These are phyloP conservation scores for Peterozyma toletana DNA, from an alignment of 805 yeast genomes.

Conservation along the genomic window DNA sequence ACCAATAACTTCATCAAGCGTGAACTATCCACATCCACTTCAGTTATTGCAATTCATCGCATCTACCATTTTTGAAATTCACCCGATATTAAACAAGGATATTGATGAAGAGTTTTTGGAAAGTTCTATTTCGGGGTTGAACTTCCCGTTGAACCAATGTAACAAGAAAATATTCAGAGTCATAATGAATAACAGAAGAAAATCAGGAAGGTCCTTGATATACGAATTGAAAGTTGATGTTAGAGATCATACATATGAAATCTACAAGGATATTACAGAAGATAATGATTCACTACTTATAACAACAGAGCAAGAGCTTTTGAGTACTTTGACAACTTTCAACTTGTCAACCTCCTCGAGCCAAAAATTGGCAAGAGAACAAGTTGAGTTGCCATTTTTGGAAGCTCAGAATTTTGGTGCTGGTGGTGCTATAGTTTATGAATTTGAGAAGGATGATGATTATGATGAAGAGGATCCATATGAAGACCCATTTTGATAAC, in stretches of 20 bases:
- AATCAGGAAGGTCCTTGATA: constrained; percentile 72
- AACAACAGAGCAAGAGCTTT: constrained; percentile 39
- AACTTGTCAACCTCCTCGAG: constrained; percentile 68
- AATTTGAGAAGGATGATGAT: constrained; percentile 94
- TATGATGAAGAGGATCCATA: constrained; percentile 98
- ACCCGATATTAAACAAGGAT: constrained; percentile 28
- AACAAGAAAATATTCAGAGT: constrained; percentile 42
- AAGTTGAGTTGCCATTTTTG: constrained; percentile 85
- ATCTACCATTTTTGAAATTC: constrained; percentile 59
- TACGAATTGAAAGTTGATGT: constrained; percentile 51
- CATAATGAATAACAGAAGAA: constrained; percentile 61
- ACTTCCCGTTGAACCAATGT: constrained; percentile 39
- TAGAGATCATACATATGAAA: constrained; percentile 24
- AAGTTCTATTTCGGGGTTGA: constrained; percentile 26
- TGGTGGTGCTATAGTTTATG: constrained; percentile 95
- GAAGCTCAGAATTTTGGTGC: constrained; percentile 75
- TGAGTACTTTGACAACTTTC: constrained; percentile 80
- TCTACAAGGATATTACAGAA: constrained; percentile 16
- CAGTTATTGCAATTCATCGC: constrained; percentile 63
- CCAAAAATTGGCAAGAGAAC: constrained; percentile 72
- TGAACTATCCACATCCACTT: constrained; percentile 45
- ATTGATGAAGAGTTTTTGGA: constrained; percentile 45
- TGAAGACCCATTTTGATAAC: constrained; percentile 78
- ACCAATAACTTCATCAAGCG: constrained; percentile 7
- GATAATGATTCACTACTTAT: constrained; percentile 19